These are phyloP conservation scores for Hydrangea macrophylla DNA, from an alignment of 148 eudicot genomes.

Conservation along the genomic window DNA sequence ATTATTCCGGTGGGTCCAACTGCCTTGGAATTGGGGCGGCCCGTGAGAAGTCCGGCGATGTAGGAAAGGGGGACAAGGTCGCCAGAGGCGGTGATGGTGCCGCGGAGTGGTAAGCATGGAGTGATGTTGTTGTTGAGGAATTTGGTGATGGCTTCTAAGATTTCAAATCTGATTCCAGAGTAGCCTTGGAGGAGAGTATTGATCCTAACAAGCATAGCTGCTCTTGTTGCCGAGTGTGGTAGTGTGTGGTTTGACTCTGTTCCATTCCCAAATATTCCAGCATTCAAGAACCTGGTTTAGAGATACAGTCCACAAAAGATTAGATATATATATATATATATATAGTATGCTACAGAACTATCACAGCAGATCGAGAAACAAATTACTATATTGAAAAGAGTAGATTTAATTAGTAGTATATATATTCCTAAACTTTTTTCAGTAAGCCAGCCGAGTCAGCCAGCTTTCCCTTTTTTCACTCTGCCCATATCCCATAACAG, in stretches of 20 bases:
- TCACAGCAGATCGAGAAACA: too few relatives aligned
- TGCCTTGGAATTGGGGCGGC: conserved; percentile 26
- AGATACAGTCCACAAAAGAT: too few relatives aligned
- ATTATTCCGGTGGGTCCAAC: conserved; percentile 8
- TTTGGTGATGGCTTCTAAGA: conserved; percentile 28
- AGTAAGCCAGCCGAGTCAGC: too few relatives aligned
- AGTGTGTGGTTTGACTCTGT: conserved; percentile 23
- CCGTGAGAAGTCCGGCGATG: conserved; percentile 27
- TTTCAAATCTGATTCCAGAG: conserved; percentile 28
- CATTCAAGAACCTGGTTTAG: conserved; percentile 21
- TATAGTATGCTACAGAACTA: too few relatives aligned
- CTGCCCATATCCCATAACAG: too few relatives aligned
- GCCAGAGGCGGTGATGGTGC: conserved; percentile 31
- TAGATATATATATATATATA: too few relatives aligned
- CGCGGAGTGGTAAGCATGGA: conserved; percentile 27
- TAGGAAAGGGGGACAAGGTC: conserved; percentile 27
- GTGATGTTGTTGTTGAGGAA: conserved; percentile 26
- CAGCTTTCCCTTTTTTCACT: too few relatives aligned
- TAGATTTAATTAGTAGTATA: too few relatives aligned
- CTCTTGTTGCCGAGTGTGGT: conserved; percentile 27
- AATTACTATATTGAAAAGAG: too few relatives aligned
- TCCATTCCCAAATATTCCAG: conserved; percentile 29
- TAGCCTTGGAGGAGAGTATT: conserved; percentile 33
- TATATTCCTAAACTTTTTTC: too few relatives aligned
- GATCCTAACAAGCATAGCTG: conserved; percentile 30